Percentiles rank a stretch among this genome's conserved stretches.
Conservation (phyloP, 2,329 filamentous ascomycete genomes). For the Colletotrichum euphorbiae region DNA sequence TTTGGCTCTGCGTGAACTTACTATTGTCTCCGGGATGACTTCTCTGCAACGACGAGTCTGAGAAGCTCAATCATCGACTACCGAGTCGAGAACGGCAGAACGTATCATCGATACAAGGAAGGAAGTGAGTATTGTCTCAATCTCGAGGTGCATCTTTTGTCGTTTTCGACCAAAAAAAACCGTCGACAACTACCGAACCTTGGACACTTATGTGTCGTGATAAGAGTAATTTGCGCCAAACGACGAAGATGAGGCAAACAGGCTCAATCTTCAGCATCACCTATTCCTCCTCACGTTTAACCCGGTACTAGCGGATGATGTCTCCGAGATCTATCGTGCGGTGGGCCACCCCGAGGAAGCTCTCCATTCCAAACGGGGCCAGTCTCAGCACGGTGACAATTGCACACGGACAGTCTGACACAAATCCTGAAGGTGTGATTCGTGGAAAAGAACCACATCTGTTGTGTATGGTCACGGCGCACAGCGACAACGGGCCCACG, state of each 20-base stretch:
- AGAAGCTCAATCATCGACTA: conserved; percentile 51
- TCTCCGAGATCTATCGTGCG: too few relatives aligned
- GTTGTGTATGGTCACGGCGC: too few relatives aligned
- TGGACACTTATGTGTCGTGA: neutral
- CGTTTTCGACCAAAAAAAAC: too few relatives aligned
- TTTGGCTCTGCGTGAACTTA: too few relatives aligned
- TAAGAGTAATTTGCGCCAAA: conserved; percentile 27
- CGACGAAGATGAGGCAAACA: conserved; percentile 46
- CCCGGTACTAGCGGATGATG: neutral
- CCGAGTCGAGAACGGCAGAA: conserved; percentile 53
- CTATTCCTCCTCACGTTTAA: conserved; percentile 48
- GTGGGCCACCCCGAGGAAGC: too few relatives aligned
- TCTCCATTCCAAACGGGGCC: too few relatives aligned
- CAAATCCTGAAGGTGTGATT: too few relatives aligned
- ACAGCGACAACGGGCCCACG: conserved; percentile 55
- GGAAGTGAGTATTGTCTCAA: conserved; percentile 4
- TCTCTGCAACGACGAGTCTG: conserved; percentile 38
- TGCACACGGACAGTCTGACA: too few relatives aligned
- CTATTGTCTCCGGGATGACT: neutral
- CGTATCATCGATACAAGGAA: conserved; percentile 47
- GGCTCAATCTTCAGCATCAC: conserved; percentile 52
- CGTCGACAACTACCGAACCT: neutral
- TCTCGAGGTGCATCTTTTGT: neutral
- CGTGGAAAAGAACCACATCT: too few relatives aligned
- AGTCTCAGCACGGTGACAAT: too few relatives aligned